Evolutionary conservation across 495 filamentous ascomycete species (phyloP).

Genomic region (Hyaloscypha finlandica): DNA sequence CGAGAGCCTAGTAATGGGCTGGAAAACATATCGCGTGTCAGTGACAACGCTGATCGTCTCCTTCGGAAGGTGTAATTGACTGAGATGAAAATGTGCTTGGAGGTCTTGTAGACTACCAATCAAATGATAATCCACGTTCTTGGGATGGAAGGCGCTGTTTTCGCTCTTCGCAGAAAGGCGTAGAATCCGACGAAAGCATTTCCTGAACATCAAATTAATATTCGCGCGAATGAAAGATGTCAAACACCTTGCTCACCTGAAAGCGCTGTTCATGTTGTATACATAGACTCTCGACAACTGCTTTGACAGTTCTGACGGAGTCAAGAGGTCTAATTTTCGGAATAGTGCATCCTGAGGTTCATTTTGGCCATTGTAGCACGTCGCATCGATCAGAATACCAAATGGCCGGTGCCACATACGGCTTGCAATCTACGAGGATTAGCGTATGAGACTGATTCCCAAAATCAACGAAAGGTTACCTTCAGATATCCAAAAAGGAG

Average conservation of each 20-base stretch:
- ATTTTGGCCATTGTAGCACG: slow-evolving; percentile 61
- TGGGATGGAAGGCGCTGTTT: slow-evolving; percentile 54
- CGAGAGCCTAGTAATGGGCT: slow-evolving; percentile 61
- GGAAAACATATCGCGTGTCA: slow-evolving; percentile 63
- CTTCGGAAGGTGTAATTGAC: slow-evolving; percentile 62
- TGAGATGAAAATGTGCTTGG: slow-evolving; percentile 64
- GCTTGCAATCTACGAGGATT: slow-evolving; percentile 54
- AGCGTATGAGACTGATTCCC: neutral
- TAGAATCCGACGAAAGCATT: slow-evolving; percentile 62
- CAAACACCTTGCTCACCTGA: slow-evolving; percentile 37
- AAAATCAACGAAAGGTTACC: slow-evolving; percentile 30
- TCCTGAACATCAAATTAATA: slow-evolving; percentile 37
- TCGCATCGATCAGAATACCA: slow-evolving; percentile 64
- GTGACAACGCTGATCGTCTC: slow-evolving; percentile 66
- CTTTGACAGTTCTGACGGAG: slow-evolving; percentile 56
- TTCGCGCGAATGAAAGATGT: neutral
- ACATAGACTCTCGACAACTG: slow-evolving; percentile 60
- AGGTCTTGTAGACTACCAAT: slow-evolving; percentile 61
- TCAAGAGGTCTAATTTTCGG: slow-evolving; percentile 56
- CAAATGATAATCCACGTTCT: slow-evolving; percentile 62
- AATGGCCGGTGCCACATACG: slow-evolving; percentile 68
- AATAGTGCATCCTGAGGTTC: slow-evolving; percentile 62
- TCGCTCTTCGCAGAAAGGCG: slow-evolving; percentile 57
- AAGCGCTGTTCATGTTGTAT: slow-evolving; percentile 71
- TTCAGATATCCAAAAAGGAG: slow-evolving; percentile 66